These are phyloP conservation scores for Ammopiptanthus mongolicus DNA, from an alignment of 306 rosid genomes.

Conservation along the genomic window DNA sequence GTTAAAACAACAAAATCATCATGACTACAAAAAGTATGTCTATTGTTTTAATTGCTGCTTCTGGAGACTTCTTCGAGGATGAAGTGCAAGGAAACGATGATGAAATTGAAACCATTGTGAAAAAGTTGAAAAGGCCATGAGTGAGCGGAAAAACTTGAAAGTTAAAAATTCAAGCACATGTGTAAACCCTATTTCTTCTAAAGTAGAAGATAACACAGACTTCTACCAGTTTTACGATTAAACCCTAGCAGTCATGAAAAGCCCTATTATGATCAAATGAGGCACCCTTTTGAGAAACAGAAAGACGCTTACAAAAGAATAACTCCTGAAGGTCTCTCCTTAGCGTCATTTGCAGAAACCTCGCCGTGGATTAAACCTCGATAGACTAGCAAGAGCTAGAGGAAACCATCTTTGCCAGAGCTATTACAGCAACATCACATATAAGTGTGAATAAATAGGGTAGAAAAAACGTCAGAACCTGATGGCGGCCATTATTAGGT, in stretches of 20 bases:
- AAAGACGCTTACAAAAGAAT: no score
- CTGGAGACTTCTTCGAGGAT: background rate
- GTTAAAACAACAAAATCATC: no score
- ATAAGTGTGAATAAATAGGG: no score
- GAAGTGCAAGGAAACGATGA: background rate
- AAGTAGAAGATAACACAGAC: background rate
- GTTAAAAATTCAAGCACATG: background rate
- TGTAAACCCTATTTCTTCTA: conserved; percentile 1
- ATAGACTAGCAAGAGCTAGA: no score
- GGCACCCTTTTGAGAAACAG: no score
- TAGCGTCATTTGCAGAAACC: no score
- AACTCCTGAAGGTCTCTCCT: background rate
- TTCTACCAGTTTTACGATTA: background rate
- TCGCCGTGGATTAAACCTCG: no score
- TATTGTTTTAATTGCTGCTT: background rate
- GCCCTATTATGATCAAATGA: background rate
- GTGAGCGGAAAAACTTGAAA: background rate
- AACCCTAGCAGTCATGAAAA: background rate
- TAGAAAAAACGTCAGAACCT: no score
- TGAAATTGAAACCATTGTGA: background rate
- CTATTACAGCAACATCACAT: no score
- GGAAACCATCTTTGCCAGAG: no score
- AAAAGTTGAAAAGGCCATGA: background rate
- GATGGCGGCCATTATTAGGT: no score
- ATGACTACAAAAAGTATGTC: no score